Evolutionary conservation across 805 yeast species (phyloP).

Genomic region (Saccharomycopsis capsularis): DNA sequence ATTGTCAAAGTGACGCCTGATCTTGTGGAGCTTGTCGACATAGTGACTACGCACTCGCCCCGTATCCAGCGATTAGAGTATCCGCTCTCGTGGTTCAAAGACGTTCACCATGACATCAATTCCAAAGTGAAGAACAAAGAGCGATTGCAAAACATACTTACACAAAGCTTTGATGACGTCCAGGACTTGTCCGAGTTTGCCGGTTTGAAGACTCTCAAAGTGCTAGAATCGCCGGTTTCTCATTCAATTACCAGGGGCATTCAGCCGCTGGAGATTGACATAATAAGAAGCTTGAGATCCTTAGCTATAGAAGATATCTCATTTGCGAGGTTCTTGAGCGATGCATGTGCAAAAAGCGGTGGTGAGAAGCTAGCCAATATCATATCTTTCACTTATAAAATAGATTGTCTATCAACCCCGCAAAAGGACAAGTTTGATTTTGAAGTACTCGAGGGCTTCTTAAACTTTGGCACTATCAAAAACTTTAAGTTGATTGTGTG

Average conservation of each 20-base stretch:
- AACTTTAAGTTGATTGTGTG: conserved; percentile 17
- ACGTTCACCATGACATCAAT: conserved; percentile 8
- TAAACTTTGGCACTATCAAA: conserved; percentile 8
- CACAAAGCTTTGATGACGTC: conserved; percentile 11
- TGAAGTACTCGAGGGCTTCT: conserved; percentile 3
- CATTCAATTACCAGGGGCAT: neutral
- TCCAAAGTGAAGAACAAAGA: conserved; percentile 1
- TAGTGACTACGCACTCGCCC: neutral
- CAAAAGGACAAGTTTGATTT: conserved; percentile 14
- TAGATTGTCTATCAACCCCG: conserved; percentile 14
- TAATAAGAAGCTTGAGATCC: conserved; percentile 8
- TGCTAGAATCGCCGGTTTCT: conserved; percentile 6
- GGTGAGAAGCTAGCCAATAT: conserved; percentile 4
- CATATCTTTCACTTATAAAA: conserved; percentile 14
- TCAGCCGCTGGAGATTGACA: neutral
- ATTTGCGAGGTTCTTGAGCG: conserved; percentile 4
- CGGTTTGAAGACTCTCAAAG: conserved; percentile 4
- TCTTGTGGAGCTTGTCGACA: neutral
- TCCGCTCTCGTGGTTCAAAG: conserved; percentile 11
- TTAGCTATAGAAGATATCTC: conserved; percentile 17
- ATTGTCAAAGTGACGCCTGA: neutral
- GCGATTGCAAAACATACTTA: conserved; percentile 1
- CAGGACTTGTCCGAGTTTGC: conserved; percentile 2
- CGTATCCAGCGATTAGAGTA: conserved; percentile 6
- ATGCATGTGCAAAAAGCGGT: neutral